Evolutionary conservation across 176 grass and related monocot species (phyloP).

Genomic region (Puya raimondii): DNA sequence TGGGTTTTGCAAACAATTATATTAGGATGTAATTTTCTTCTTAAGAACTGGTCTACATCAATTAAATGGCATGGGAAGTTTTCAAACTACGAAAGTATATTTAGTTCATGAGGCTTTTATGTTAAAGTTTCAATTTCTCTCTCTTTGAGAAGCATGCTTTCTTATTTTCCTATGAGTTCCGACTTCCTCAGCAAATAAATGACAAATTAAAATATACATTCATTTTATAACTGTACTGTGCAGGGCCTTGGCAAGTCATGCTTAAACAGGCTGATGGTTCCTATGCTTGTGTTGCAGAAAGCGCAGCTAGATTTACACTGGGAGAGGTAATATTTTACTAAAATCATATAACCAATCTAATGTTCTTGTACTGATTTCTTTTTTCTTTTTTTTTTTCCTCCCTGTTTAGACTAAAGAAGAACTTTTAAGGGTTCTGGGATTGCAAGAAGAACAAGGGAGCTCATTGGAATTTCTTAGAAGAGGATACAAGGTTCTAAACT

Average conservation of each 20-base stretch:
- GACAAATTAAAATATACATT: neutral
- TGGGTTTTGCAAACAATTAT: too few relatives aligned
- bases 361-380: neutral
- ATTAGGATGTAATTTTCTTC: too few relatives aligned
- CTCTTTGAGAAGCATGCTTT: too few relatives aligned
- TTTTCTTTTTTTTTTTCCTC: neutral
- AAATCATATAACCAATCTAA: neutral
- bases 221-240: slow-evolving; percentile 17
- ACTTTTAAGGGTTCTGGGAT: slow-evolving; percentile 73
- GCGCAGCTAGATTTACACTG: slow-evolving; percentile 71
- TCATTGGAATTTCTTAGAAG: slow-evolving; percentile 85
- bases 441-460: slow-evolving; percentile 95
- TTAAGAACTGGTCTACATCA: too few relatives aligned
- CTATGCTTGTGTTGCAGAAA: slow-evolving; percentile 94
- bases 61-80: too few relatives aligned
- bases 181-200: neutral
- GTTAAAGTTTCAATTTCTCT: too few relatives aligned
- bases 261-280: slow-evolving; percentile 82
- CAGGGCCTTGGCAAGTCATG: slow-evolving; percentile 97
- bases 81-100: too few relatives aligned
- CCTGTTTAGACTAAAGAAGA: slow-evolving; percentile 74
- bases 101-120: too few relatives aligned
- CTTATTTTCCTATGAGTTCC: too few relatives aligned
- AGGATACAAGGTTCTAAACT: slow-evolving; percentile 68
- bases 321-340: slow-evolving; percentile 56